Conservation (phyloP, 257 asterid genomes). For the Rauvolfia tetraphylla region DNA sequence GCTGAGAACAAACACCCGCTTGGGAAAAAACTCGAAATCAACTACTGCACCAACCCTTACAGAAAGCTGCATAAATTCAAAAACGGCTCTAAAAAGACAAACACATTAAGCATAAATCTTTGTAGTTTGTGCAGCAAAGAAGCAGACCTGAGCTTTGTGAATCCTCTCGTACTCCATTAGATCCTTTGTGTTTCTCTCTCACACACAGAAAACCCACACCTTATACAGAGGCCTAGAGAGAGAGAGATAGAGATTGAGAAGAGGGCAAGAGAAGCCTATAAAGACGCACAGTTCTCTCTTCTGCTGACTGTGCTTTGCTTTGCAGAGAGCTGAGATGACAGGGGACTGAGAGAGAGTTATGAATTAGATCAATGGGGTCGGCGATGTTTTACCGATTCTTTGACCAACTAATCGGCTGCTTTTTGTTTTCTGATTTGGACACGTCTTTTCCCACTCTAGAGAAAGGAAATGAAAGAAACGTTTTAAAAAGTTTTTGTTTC, state of each 20-base stretch:
- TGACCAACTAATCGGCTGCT: background rate
- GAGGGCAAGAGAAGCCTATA: background rate
- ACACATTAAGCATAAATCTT: background rate
- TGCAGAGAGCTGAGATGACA: slow-evolving; percentile 3
- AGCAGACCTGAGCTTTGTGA: slow-evolving; percentile 79
- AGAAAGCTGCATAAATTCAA: background rate
- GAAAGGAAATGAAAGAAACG: no score
- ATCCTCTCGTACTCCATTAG: slow-evolving; percentile 97
- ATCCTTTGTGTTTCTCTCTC: slow-evolving; percentile 26
- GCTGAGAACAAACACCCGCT: slow-evolving; percentile 9
- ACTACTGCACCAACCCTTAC: background rate
- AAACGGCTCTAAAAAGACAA: background rate
- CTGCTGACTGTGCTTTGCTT: slow-evolving; percentile 1
- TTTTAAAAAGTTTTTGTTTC: no score
- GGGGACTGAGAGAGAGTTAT: background rate
- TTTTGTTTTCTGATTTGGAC: no score
- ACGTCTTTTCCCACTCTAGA: no score
- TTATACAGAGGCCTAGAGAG: background rate
- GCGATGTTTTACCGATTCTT: slow-evolving; percentile 14
- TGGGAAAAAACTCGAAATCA: background rate
- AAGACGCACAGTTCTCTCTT: background rate
- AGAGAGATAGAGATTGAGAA: background rate
- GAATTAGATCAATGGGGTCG: background rate
- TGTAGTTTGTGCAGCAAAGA: slow-evolving; percentile 1
- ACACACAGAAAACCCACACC: slow-evolving; percentile 6